These are phyloP conservation scores for Coniochaeta hoffmannii DNA, from an alignment of 2,329 filamentous ascomycete species.

Conservation along the genomic window DNA sequence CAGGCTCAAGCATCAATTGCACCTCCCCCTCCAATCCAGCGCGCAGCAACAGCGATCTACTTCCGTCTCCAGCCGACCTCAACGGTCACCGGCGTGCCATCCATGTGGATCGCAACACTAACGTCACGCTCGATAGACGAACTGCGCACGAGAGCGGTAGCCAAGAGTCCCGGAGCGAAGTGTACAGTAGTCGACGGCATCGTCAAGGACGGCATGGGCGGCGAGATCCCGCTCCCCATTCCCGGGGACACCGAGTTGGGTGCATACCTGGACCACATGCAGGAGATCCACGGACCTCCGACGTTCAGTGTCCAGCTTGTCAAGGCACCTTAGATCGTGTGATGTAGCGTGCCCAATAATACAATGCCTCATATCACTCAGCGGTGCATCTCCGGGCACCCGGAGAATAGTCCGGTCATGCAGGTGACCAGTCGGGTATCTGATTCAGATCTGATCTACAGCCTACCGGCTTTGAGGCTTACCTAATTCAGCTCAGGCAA, in stretches of 20 bases:
- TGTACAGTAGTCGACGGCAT: conserved; percentile 60
- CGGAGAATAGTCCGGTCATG: background rate
- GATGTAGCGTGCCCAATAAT: too few relatives aligned
- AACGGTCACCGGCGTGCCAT: conserved; percentile 37
- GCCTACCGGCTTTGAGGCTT: too few relatives aligned
- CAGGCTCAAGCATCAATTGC: conserved; percentile 2
- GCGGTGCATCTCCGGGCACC: background rate
- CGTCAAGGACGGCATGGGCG: conserved; percentile 50
- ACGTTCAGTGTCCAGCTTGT: conserved; percentile 33
- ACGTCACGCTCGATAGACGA: conserved; percentile 50
- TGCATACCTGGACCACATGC: conserved; percentile 61
- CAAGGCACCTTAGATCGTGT: background rate
- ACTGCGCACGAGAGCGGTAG: conserved; percentile 51
- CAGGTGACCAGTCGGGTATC: too few relatives aligned
- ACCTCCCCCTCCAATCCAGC: conserved; percentile 4
- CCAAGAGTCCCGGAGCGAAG: conserved; percentile 52
- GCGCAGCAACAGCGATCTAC: conserved; percentile 47
- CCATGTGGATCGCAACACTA: conserved; percentile 62
- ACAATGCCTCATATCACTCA: too few relatives aligned
- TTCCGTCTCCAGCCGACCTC: conserved; percentile 64
- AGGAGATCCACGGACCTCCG: conserved; percentile 30
- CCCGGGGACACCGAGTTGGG: conserved; percentile 64
- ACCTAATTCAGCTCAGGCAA: background rate
- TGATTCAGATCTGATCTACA: too few relatives aligned
- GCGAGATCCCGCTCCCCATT: conserved; percentile 57